Evolutionary conservation across 805 yeast species (phyloP).

Genomic region (Metschnikowia henanensis): DNA sequence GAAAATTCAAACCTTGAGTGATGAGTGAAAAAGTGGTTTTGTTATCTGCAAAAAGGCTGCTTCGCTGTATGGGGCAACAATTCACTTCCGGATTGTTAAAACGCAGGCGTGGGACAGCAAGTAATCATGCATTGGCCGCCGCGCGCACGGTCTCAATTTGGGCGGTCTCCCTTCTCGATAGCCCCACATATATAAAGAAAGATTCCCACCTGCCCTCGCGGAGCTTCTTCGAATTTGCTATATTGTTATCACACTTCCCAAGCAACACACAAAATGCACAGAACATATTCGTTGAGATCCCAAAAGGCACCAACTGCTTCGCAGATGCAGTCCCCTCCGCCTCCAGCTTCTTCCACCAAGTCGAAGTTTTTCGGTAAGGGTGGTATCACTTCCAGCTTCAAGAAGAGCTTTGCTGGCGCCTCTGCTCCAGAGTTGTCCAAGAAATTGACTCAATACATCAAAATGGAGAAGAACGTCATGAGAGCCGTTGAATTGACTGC

Average conservation of each 20-base stretch:
- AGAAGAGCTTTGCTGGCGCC: conserved; percentile 86
- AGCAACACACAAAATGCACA: conserved; percentile 54
- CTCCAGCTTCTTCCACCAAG: conserved; percentile 76
- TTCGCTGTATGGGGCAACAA: too few species aligned
- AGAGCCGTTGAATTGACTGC: conserved; percentile 92
- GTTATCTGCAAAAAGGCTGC: too few species aligned
- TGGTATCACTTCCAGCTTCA: conserved; percentile 64
- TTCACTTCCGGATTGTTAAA: conserved; percentile 1
- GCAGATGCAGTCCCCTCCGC: conserved; percentile 77
- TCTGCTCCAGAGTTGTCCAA: conserved; percentile 94
- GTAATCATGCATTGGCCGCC: conserved; percentile 12
- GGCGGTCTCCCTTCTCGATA: conserved; percentile 7
- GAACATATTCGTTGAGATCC: conserved; percentile 80
- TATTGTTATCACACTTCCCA: neutral
- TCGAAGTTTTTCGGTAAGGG: conserved; percentile 73
- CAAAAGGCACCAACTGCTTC: conserved; percentile 82
- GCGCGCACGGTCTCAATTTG: conserved; percentile 10
- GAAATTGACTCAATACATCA: conserved; percentile 87
- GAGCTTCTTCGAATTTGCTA: neutral
- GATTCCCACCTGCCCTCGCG: conserved; percentile 2
- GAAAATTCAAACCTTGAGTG: too few species aligned
- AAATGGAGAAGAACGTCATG: conserved; percentile 95
- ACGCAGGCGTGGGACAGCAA: conserved; percentile 11
- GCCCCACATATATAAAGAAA: conserved; percentile 9
- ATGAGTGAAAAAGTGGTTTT: too few species aligned